Conservation (phyloP, 495 filamentous ascomycete genomes). For the Pseudomonodictys pantanalensis region DNA sequence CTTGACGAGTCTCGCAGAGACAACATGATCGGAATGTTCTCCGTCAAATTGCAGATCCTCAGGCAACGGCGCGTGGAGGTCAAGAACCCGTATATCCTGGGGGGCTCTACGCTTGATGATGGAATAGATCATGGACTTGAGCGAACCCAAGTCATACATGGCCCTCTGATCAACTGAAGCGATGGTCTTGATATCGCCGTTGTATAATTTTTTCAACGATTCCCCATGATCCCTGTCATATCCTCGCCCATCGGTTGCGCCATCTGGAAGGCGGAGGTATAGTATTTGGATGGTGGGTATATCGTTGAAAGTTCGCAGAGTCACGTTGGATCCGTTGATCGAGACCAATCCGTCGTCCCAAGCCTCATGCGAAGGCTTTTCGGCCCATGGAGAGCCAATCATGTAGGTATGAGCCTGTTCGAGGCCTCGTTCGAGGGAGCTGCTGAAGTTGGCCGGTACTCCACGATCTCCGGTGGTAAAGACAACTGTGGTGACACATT, state of each 20-base stretch:
- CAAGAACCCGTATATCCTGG: constrained; percentile 8
- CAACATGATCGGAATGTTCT: constrained; percentile 19
- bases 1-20: constrained; percentile 10
- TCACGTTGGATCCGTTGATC: background rate
- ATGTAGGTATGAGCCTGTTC: constrained; percentile 16
- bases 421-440: constrained; percentile 8
- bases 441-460: constrained; percentile 3
- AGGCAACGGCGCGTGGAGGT: constrained; percentile 7
- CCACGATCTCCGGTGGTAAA: constrained; percentile 24
- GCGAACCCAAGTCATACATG: constrained; percentile 2
- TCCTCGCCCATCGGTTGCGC: constrained; percentile 5
- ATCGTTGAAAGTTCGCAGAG: constrained; percentile 6
- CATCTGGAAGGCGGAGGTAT: constrained; percentile 17
- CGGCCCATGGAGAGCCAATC: background rate
- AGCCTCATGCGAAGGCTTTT: constrained; percentile 7
- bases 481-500: constrained; percentile 19
- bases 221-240: constrained; percentile 50
- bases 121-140: background rate
- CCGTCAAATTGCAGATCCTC: background rate
- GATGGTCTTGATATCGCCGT: constrained; percentile 41
- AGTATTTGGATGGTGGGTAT: constrained; percentile 8
- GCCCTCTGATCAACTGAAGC: background rate
- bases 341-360: constrained; percentile 4
- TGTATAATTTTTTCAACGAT: constrained; percentile 58
- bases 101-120: constrained; percentile 4